Evolutionary conservation across 352 stramenopile species (phyloP).

Genomic region (Globisporangium iwayamae): DNA sequence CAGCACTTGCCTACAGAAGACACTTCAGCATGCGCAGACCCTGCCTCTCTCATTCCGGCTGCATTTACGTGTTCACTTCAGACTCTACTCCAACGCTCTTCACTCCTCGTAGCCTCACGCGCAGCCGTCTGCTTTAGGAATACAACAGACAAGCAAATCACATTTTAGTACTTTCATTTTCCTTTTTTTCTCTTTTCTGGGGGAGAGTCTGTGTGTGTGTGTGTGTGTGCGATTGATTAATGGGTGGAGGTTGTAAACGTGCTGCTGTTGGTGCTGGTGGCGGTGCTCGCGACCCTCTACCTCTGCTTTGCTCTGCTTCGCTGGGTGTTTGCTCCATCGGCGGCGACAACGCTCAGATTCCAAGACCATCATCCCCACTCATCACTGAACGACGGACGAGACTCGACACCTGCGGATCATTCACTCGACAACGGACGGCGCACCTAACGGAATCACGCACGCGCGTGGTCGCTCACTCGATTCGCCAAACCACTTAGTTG

Average conservation of each 20-base stretch:
- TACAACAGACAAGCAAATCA: not conserved
- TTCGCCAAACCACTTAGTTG: slow-evolving; percentile 25
- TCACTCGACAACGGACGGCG: slow-evolving; percentile 6
- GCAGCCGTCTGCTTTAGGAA: not conserved
- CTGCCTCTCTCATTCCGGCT: too few relatives aligned
- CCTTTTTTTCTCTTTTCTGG: not conserved
- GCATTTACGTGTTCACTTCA: too few relatives aligned
- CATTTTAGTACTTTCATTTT: slow-evolving; percentile 14
- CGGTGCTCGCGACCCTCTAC: not conserved
- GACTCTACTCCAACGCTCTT: not conserved
- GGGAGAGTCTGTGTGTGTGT: slow-evolving; percentile 1
- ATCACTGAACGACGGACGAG: not conserved
- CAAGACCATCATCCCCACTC: not conserved
- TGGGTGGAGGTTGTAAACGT: not conserved
- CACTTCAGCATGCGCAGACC: too few relatives aligned
- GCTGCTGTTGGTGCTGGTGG: not conserved
- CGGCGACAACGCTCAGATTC: not conserved
- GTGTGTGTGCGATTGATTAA: not conserved
- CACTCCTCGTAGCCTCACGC: not conserved
- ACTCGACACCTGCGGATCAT: slow-evolving; percentile 4
- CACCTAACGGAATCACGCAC: not conserved
- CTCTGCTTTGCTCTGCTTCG: not conserved
- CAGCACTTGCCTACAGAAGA: too few relatives aligned
- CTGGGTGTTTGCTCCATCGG: slow-evolving; percentile 3
- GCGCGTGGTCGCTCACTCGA: slow-evolving; percentile 4